A percentile compares a stretch with the other conserved stretches of the same genome.
phyloP scores from a whole-genome alignment of 768 basidiomycete species.

The Exsudoporus frostii region DNA sequence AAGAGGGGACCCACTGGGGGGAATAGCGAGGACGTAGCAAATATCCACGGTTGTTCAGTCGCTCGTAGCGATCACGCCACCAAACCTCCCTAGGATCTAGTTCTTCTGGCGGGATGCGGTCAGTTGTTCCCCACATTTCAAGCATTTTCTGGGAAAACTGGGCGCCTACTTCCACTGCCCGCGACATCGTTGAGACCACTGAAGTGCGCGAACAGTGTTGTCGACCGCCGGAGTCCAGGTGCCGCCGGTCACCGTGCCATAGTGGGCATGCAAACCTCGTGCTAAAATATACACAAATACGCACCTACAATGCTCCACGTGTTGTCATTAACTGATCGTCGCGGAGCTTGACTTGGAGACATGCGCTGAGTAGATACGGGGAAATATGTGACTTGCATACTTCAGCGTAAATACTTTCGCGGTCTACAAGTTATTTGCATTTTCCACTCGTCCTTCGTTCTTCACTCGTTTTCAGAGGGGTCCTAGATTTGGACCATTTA shows the following conservation, averaged over 20 bases:
- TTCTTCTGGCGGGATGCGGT: background rate
- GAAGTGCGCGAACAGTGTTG: background rate
- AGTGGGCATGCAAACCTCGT: background rate
- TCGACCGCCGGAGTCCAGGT: background rate
- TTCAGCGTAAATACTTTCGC: background rate
- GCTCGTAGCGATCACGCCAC: conserved; percentile 11
- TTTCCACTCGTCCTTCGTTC: background rate
- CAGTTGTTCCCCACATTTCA: background rate
- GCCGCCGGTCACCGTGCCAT: background rate
- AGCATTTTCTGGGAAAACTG: background rate
- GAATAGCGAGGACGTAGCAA: conserved; percentile 13
- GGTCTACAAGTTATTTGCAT: no score
- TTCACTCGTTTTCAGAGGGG: background rate
- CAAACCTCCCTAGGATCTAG: conserved; percentile 7
- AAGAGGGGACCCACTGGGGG: conserved; percentile 11
- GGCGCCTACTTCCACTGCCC: background rate
- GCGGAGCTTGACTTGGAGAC: conserved; percentile 1
- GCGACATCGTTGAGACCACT: background rate
- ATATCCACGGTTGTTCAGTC: conserved; percentile 5
- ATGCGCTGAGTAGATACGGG: conserved; percentile 1
- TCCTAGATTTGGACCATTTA: no score
- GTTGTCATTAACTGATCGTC: background rate
- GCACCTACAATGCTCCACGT: background rate
- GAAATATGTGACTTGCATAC: no score
- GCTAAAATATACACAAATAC: conserved; percentile 14